Base-by-base conservation (phyloP, 2,329 filamentous ascomycete genomes). In the Diaporthe batatas region DNA sequence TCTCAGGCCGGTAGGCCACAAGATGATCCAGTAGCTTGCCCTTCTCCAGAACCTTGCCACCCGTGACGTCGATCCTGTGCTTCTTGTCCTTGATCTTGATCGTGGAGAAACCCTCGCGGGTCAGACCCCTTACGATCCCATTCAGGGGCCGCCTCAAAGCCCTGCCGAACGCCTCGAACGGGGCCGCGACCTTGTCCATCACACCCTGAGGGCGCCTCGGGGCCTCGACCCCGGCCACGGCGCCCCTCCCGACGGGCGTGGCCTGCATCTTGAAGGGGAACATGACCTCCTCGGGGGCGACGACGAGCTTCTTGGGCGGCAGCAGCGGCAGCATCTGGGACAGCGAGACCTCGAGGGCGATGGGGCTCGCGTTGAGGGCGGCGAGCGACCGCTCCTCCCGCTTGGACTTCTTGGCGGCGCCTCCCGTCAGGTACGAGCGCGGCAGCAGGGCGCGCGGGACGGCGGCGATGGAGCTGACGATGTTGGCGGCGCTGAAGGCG, bases 21-120 rank as follows among this genome's bases (percentile, higher is more conserved):
- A 92, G 77, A 75, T 87, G 84, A 80, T 92, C 90, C 69, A 92
- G 78, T 4, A 88, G 88, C 70, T 83, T 84, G 55, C 91, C 91
- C 5, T 87, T 83, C 53, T 92, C 90, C 64, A 91, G 83, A 29
- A 87, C 87, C 82, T 88, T 91, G 0, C 88, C 89, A 51, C 85
- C 85, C 3, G 83, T 83, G 21, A 91, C 83, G 76, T 91, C 90
- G 29, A 92, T 79, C 82, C 90, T 91, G 78, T 89, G 90, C 68
- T 81, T 80, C 44, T 82, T 79, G 23, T 83, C 85, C 14, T 86
- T 81, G 18, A 90, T 81, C 68, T 79, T 80, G 65, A 92, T 81
- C 71, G 84, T 82, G 51, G 86, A 83, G 74, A 90, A 91, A 0
- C 90, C 90, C 72, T 89, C 88, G 70, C 89, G 85, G 21, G 86